These are phyloP conservation scores for Lepraria neglecta DNA, from an alignment of 495 filamentous ascomycete species.

Conservation along the genomic window DNA sequence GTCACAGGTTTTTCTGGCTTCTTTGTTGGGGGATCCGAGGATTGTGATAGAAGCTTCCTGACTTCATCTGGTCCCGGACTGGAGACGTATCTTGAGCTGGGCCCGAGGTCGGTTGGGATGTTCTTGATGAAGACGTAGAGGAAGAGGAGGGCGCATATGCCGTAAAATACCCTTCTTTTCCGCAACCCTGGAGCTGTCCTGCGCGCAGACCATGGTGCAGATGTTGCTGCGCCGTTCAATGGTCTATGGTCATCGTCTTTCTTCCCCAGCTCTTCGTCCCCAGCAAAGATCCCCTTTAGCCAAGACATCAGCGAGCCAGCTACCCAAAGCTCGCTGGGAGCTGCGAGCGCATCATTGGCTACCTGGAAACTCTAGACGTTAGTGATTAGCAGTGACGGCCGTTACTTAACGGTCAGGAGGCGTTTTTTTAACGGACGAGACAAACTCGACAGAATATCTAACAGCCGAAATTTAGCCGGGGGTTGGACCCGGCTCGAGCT, in stretches of 20 bases:
- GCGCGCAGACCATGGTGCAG: slow-evolving; percentile 32
- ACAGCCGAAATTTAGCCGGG: slow-evolving; percentile 8
- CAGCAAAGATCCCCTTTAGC: slow-evolving; percentile 41
- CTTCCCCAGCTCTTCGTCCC: slow-evolving; percentile 65
- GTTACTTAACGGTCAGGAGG: neutral
- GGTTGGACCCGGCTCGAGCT: neutral
- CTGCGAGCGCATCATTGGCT: slow-evolving; percentile 9
- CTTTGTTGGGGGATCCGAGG: slow-evolving; percentile 14
- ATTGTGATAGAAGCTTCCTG: slow-evolving; percentile 25
- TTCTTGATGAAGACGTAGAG: slow-evolving; percentile 51
- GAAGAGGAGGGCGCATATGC: slow-evolving; percentile 38
- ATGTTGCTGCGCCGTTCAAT: slow-evolving; percentile 24
- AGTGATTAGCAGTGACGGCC: neutral
- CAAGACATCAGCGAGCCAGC: slow-evolving; percentile 35
- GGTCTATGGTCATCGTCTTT: slow-evolving; percentile 58
- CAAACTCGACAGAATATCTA: neutral
- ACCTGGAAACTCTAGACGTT: neutral
- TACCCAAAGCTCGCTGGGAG: slow-evolving; percentile 23
- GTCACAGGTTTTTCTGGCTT: slow-evolving; percentile 22
- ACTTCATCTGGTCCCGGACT: slow-evolving; percentile 16
- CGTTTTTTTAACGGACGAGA: neutral
- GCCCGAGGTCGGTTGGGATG: slow-evolving; percentile 43
- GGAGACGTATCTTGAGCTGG: slow-evolving; percentile 23
- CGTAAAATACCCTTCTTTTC: slow-evolving; percentile 41
- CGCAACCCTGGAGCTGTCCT: slow-evolving; percentile 31